Evolutionary conservation across 2,329 filamentous ascomycete genomes (phyloP), one percentile per base, ranked within the genome.

Genomic region (Karstenula rhodostoma): DNA sequence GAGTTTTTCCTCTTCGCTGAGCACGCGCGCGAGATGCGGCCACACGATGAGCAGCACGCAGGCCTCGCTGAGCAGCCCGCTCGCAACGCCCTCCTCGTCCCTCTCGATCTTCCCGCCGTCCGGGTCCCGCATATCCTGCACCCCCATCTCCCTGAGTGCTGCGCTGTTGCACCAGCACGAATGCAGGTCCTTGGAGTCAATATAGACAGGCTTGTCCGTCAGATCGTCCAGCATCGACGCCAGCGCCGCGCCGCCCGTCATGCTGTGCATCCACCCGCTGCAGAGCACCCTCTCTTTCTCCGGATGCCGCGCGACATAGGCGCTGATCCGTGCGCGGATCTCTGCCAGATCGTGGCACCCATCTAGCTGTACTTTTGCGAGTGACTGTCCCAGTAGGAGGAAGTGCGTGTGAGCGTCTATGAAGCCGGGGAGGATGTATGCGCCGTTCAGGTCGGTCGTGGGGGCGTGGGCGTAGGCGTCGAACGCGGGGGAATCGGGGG

Each of bases 341-440:
- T 86, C 84, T 6, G 74, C 70, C 0, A 86, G 74, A 54, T 77
- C 75, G 51, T 78, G 78, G 73, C 85, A 86, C 13, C 66, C 57
- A 44, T 81, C 78, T 2, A 87, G 75, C 42, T 80, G 77, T 33
- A 83, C 77, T 71, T 86, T 86, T 62, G 80, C 78, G 13, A 87
- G 79, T 0, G 84, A 82, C 66, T 85, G 83, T 2, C 85, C 85
- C 27, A 87, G 80, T 49, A 85, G 79, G 44, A 87, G 77, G 13
- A 87, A 78, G 70, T 87, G 85, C 77, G 86, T 84, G 67, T 87
- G 85, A 0, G 83, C 85, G 64, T 87, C 85, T 52, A 87, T 80
- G 68, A 87, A 87, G 6, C 84, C 83, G 0, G 85, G 85, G 1
- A 87, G 73, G 7, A 87, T 77, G 37, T 80, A 70, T 12, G 69